Conservation (phyloP, 441 rosid genomes). For the Rhodomyrtus psidioides region DNA sequence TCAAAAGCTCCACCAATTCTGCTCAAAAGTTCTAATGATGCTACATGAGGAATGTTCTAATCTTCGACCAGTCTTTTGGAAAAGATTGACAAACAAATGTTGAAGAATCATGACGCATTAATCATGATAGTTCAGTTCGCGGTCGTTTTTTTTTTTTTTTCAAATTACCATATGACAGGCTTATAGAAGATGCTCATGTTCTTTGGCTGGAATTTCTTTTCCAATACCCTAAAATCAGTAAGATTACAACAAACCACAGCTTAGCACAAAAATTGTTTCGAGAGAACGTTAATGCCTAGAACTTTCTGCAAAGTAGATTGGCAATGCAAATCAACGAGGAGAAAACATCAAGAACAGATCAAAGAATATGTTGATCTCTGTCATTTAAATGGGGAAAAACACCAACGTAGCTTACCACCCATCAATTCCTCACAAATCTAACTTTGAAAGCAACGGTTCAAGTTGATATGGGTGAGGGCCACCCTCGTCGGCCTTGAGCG, state of each 20-base stretch:
- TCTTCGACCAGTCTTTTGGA: not conserved
- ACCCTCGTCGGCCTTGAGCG: too few species aligned
- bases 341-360: too few species aligned
- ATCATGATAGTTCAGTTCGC: not conserved
- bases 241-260: not conserved
- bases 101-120: not conserved
- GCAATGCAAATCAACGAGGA: too few species aligned
- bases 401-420: too few species aligned
- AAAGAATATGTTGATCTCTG: too few species aligned
- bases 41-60: not conserved
- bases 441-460: too few species aligned
- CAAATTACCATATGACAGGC: not conserved
- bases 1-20: too few species aligned
- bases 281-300: too few species aligned
- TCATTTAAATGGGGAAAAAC: too few species aligned
- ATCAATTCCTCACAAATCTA: too few species aligned
- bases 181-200: not conserved
- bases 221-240: not conserved
- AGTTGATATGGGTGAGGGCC: too few species aligned
- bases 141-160: not conserved
- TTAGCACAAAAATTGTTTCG: not conserved
- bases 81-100: not conserved
- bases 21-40: not conserved
- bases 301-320: not conserved
- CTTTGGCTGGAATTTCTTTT: not conserved